phyloP scores from a whole-genome alignment of 345 rosid species.

The Salix arbutifolia region DNA sequence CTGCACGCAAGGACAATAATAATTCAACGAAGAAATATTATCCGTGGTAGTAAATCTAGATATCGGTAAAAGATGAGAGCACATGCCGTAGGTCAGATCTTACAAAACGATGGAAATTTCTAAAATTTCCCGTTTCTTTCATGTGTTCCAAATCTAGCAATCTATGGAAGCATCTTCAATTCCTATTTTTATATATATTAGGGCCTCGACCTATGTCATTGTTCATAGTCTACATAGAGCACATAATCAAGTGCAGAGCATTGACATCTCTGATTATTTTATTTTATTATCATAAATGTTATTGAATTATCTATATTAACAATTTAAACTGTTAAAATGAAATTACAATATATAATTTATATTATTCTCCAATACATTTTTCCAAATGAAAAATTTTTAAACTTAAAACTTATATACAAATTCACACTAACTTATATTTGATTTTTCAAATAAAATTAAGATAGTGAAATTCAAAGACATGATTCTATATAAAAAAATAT shows the following conservation, averaged over 20 bases:
- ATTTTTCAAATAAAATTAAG: no score
- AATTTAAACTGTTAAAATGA: no score
- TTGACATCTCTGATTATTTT: background rate
- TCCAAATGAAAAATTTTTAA: accelerated
- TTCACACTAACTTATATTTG: no score
- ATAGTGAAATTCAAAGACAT: no score
- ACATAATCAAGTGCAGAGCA: slow-evolving; percentile 9
- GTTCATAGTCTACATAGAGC: background rate
- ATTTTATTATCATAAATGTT: background rate
- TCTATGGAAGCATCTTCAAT: slow-evolving; percentile 12
- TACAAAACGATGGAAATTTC: background rate
- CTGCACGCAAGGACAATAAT: background rate
- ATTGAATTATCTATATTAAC: no score
- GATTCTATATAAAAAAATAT: no score
- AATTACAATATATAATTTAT: no score
- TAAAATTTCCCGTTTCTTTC: slow-evolving; percentile 1
- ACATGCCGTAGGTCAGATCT: slow-evolving; percentile 2
- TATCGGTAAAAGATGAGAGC: background rate
- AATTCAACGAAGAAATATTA: background rate
- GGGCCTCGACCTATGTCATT: background rate
- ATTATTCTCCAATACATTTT: no score
- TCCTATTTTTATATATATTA: background rate
- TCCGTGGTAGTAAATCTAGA: background rate
- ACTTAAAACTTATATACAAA: no score
- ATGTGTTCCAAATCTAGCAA: slow-evolving; percentile 6